Evolutionary conservation across 768 basidiomycete species (phyloP).

Genomic region (Filobasidium wieringae): DNA sequence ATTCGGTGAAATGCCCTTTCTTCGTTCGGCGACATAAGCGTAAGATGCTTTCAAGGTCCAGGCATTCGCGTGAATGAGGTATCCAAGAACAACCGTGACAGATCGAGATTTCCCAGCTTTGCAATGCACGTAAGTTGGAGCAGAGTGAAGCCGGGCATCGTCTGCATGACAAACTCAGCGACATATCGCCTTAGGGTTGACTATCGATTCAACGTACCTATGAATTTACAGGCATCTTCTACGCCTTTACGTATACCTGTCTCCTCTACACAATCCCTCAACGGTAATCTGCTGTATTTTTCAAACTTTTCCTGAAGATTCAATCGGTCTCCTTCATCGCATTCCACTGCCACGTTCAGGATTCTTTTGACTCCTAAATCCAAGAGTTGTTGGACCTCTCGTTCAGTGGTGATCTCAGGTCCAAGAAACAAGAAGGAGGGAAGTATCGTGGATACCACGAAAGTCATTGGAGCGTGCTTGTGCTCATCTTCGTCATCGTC

Average conservation of each 20-base stretch:
- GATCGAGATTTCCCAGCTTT: constrained; percentile 91
- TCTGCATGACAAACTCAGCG: constrained; percentile 45
- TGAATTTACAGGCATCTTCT: constrained; percentile 67
- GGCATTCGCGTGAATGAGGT: constrained; percentile 92
- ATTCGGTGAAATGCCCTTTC: constrained; percentile 90
- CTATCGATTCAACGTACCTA: too few species aligned
- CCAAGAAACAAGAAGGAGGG: constrained; percentile 85
- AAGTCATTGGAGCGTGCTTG: constrained; percentile 32
- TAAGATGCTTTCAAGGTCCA: constrained; percentile 91
- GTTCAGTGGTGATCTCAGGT: constrained; percentile 63
- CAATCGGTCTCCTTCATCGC: constrained; percentile 63
- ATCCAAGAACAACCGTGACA: constrained; percentile 92
- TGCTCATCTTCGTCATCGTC: constrained; percentile 1
- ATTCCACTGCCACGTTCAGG: constrained; percentile 82
- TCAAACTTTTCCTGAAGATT: constrained; percentile 60
- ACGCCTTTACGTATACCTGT: constrained; percentile 71
- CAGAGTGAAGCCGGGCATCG: constrained; percentile 76
- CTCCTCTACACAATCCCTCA: constrained; percentile 93
- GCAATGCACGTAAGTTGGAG: constrained; percentile 89
- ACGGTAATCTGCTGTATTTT: constrained; percentile 72
- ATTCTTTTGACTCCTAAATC: constrained; percentile 71
- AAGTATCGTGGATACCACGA: constrained; percentile 79
- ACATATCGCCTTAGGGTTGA: too few species aligned
- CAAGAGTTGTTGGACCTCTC: constrained; percentile 64
- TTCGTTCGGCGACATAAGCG: constrained; percentile 76